These are phyloP conservation scores for Allomyces javanicus DNA, from an alignment of 192 early-diverging fungal species.

Conservation along the genomic window DNA sequence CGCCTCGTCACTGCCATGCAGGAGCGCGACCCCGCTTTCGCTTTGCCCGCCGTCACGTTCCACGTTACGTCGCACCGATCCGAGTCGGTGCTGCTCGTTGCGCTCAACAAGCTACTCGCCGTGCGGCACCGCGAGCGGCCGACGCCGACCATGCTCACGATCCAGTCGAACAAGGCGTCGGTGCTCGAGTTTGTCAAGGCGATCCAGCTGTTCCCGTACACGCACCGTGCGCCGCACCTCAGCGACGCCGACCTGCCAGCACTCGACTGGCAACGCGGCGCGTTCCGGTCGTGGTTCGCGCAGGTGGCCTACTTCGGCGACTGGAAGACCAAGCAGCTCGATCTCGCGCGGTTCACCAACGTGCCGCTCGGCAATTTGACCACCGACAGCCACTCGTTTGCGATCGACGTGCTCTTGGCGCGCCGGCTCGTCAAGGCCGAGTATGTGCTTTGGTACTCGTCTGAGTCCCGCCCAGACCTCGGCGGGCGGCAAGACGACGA, in stretches of 20 bases:
- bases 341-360: slow-evolving; percentile 57
- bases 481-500: slow-evolving; percentile 74
- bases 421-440: slow-evolving; percentile 54
- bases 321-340: slow-evolving; percentile 53
- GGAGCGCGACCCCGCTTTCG: background rate
- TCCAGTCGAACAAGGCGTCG: background rate
- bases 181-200: slow-evolving; percentile 3
- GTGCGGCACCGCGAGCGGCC: slow-evolving; percentile 37
- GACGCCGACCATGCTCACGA: slow-evolving; percentile 42
- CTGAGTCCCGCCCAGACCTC: slow-evolving; percentile 55
- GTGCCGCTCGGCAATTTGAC: slow-evolving; percentile 81
- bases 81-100: slow-evolving; percentile 29
- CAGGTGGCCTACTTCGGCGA: slow-evolving; percentile 52
- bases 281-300: slow-evolving; percentile 46
- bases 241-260: slow-evolving; percentile 52
- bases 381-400: slow-evolving; percentile 52
- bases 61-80: slow-evolving; percentile 19
- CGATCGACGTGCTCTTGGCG: slow-evolving; percentile 70
- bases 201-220: slow-evolving; percentile 47
- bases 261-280: slow-evolving; percentile 65
- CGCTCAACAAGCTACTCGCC: slow-evolving; percentile 35
- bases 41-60: slow-evolving; percentile 11
- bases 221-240: slow-evolving; percentile 47
- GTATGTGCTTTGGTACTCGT: slow-evolving; percentile 81
- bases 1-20: too few relatives aligned